phyloP scores from a whole-genome alignment of 192 early-diverging fungal species.

The Gamsiella multidivaricata region DNA sequence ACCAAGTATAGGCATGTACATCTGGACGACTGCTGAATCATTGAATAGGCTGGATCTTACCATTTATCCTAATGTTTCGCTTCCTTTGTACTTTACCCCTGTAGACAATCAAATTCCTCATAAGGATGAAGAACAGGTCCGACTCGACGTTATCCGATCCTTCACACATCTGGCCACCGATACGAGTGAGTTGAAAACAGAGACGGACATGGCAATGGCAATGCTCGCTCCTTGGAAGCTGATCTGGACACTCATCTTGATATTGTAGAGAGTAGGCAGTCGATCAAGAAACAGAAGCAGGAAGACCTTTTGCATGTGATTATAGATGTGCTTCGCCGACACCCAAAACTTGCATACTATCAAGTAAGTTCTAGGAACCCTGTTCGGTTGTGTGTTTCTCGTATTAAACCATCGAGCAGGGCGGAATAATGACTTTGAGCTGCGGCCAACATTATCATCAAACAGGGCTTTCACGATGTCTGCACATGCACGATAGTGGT shows the following conservation, averaged over 20 bases:
- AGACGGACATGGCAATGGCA: too few relatives aligned
- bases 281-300: constrained; percentile 57
- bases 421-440: background rate
- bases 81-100: background rate
- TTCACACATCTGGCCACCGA: constrained; percentile 55
- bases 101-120: constrained; percentile 27
- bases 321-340: constrained; percentile 57
- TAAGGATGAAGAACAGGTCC: constrained; percentile 63
- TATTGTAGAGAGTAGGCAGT: constrained; percentile 24
- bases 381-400: too few relatives aligned
- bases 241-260: too few relatives aligned
- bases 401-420: too few relatives aligned
- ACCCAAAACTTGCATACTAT: constrained; percentile 64
- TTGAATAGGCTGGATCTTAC: too few relatives aligned
- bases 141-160: constrained; percentile 60
- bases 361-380: too few relatives aligned
- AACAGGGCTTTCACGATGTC: constrained; percentile 68
- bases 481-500: constrained; percentile 59
- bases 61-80: background rate
- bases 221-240: too few relatives aligned
- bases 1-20: background rate
- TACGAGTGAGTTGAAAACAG: constrained; percentile 30
- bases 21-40: too few relatives aligned
- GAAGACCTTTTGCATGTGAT: constrained; percentile 60
- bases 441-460: background rate